Evolutionary conservation across 176 grass and related monocot genomes (phyloP).

Genomic region (Cocos nucifera): DNA sequence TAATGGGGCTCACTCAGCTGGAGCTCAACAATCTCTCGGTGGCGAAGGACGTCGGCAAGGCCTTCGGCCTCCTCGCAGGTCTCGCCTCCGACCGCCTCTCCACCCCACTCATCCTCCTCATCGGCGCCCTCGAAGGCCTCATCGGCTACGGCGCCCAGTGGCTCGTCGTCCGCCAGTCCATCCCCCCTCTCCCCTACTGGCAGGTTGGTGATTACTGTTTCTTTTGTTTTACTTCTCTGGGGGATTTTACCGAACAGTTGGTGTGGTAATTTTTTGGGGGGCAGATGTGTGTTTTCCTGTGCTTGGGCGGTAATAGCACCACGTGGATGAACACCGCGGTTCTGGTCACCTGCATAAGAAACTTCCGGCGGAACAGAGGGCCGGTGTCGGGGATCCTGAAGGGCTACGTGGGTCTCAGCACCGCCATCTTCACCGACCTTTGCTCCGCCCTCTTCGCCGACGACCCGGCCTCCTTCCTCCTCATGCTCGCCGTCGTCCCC

Average conservation of each 20-base stretch:
- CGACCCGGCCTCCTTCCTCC: slow-evolving; percentile 69
- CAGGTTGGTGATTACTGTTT: slow-evolving; percentile 17
- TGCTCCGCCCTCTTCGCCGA: slow-evolving; percentile 77
- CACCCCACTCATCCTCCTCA: slow-evolving; percentile 73
- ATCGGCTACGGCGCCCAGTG: slow-evolving; percentile 90
- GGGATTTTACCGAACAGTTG: neutral
- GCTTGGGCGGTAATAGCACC: slow-evolving; percentile 90
- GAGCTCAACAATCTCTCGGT: slow-evolving; percentile 94
- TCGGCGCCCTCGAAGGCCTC: slow-evolving; percentile 76
- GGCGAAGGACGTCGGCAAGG: slow-evolving; percentile 97
- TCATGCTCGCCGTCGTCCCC: slow-evolving; percentile 77
- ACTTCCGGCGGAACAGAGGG: slow-evolving; percentile 70
- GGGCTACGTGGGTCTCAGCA: slow-evolving; percentile 91
- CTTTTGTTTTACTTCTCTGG: neutral
- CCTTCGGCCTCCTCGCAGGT: slow-evolving; percentile 76
- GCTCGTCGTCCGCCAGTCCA: slow-evolving; percentile 52
- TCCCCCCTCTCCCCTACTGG: slow-evolving; percentile 79
- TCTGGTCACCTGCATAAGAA: slow-evolving; percentile 95
- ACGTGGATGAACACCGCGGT: slow-evolving; percentile 99
- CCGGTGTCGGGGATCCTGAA: slow-evolving; percentile 82
- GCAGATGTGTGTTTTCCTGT: slow-evolving; percentile 96
- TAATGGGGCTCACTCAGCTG: slow-evolving; percentile 90
- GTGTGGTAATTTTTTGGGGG: neutral
- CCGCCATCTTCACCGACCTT: slow-evolving; percentile 96
- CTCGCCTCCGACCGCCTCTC: slow-evolving; percentile 84